Evolutionary conservation across 352 stramenopile genomes (phyloP).

Genomic region (Thraustochytrium striatum): DNA sequence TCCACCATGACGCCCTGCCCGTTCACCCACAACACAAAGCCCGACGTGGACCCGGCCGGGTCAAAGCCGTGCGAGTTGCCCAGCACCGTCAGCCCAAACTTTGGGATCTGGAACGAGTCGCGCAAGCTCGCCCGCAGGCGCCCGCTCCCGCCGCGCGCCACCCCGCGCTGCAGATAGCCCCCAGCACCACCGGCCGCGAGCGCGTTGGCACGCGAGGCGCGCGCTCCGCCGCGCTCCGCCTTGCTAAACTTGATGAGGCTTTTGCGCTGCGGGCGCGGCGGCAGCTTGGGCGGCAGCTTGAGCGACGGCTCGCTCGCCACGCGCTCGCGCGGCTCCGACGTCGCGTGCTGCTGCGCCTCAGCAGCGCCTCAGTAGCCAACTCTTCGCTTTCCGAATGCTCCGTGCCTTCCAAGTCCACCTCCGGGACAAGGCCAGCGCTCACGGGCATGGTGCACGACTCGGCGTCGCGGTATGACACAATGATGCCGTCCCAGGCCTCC

Average conservation of each 20-base stretch:
- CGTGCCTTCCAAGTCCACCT: not conserved
- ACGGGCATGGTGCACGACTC: constrained; percentile 36
- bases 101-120: constrained; percentile 62
- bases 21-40: constrained; percentile 95
- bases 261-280: too few species aligned
- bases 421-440: not conserved
- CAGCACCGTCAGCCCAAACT: constrained; percentile 91
- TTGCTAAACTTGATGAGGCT: too few species aligned
- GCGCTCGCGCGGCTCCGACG: too few species aligned
- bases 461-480: constrained; percentile 9
- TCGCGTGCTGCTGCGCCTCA: too few species aligned
- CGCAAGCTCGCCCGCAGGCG: constrained; percentile 57
- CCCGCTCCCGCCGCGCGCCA: constrained; percentile 52
- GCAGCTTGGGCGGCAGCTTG: too few species aligned
- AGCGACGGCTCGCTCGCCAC: too few species aligned
- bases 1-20: constrained; percentile 93
- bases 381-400: not conserved
- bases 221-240: too few species aligned
- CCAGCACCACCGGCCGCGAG: too few species aligned
- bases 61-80: constrained; percentile 93
- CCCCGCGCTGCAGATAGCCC: too few species aligned
- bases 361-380: too few species aligned
- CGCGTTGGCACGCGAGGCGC: too few species aligned
- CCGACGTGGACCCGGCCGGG: constrained; percentile 81
- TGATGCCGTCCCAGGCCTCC: not conserved